Conservation (phyloP, 75 land plant genomes). For the Cryptomeria japonica region DNA sequence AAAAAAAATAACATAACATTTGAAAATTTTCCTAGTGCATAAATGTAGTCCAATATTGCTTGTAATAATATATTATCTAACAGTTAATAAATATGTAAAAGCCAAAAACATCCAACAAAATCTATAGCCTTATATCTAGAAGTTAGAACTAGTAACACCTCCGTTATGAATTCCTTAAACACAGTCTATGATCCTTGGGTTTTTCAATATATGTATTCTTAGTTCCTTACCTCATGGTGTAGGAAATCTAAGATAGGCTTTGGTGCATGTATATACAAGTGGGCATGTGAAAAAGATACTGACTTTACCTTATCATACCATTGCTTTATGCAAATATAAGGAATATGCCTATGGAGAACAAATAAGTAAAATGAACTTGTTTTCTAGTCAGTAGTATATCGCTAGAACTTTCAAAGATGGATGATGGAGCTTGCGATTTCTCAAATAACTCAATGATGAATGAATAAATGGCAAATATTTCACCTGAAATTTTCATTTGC, state of each 20-base stretch:
- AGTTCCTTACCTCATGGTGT: neutral
- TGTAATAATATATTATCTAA: neutral
- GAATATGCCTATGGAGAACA: neutral
- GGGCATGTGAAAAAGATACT: neutral
- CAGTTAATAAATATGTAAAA: neutral
- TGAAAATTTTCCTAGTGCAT: neutral
- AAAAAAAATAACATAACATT: neutral
- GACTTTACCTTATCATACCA: neutral
- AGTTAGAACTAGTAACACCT: neutral
- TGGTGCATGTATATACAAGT: neutral
- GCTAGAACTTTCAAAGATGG: neutral
- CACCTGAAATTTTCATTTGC: slow-evolving; percentile 96
- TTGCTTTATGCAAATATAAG: neutral
- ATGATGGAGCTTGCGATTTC: neutral
- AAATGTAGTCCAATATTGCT: neutral
- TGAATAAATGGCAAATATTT: neutral
- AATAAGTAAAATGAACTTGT: neutral
- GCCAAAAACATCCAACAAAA: neutral
- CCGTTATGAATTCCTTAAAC: neutral
- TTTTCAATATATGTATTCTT: neutral
- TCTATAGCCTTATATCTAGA: neutral
- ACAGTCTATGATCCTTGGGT: neutral
- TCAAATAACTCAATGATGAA: neutral
- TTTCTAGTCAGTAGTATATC: neutral
- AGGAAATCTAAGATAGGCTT: neutral